Evolutionary conservation across 2,329 filamentous ascomycete genomes (phyloP).

Genomic region (Diaporthe ampelina): DNA sequence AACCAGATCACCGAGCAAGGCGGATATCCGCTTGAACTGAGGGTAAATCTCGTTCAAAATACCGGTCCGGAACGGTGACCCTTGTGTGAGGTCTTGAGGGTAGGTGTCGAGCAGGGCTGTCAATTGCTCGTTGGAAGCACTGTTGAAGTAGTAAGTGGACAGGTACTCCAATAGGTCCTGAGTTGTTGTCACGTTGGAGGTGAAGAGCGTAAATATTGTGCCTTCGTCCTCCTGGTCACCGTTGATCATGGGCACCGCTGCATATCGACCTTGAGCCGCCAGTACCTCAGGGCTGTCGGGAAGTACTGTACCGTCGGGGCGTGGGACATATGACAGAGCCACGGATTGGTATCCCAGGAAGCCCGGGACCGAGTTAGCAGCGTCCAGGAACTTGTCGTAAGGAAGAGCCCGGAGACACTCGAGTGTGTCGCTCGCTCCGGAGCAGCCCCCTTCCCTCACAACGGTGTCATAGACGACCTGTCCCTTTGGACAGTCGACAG

Average conservation of each 20-base stretch:
- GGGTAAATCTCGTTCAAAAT: conserved; percentile 80
- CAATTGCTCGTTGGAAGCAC: conserved; percentile 66
- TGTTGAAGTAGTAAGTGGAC: conserved; percentile 69
- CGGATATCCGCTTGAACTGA: conserved; percentile 82
- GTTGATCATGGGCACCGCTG: conserved; percentile 67
- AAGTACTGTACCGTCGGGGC: conserved; percentile 76
- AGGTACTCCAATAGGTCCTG: conserved; percentile 74
- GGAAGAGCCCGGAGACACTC: conserved; percentile 74
- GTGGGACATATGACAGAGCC: conserved; percentile 80
- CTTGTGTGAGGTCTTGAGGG: conserved; percentile 65
- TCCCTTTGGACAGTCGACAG: conserved; percentile 75
- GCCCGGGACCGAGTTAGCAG: conserved; percentile 78
- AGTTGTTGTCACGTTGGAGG: conserved; percentile 75
- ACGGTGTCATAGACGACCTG: conserved; percentile 76
- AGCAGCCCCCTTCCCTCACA: conserved; percentile 73
- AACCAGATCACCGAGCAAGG: conserved; percentile 80
- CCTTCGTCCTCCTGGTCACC: conserved; percentile 87
- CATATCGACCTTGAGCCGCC: conserved; percentile 61
- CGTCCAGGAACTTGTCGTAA: conserved; percentile 73
- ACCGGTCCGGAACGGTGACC: conserved; percentile 80
- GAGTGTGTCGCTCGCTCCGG: conserved; percentile 67
- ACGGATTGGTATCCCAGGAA: conserved; percentile 77
- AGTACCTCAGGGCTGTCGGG: conserved; percentile 74
- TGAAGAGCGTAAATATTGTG: conserved; percentile 79
- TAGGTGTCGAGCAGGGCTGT: conserved; percentile 73